A percentile compares a stretch with the other conserved stretches of the same genome.
These are phyloP conservation scores for Neonectria coccinea DNA, from an alignment of 2,329 filamentous ascomycete genomes.

Conservation along the genomic window DNA sequence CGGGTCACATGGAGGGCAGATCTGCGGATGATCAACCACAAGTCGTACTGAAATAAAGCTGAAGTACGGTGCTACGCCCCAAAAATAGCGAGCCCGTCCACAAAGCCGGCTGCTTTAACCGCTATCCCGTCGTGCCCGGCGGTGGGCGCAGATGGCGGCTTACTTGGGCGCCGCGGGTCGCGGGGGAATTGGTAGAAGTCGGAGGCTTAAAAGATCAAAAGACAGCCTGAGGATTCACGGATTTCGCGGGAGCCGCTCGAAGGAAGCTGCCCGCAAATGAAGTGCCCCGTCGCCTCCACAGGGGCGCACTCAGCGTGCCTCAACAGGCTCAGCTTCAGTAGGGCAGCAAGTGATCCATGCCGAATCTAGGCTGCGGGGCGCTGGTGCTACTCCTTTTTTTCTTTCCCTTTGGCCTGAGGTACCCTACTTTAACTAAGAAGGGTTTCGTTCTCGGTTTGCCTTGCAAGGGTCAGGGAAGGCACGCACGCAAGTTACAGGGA, in stretches of 20 bases:
- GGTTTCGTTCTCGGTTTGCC: conserved; percentile 7
- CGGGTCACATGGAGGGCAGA: background rate
- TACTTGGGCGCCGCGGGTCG: conserved; percentile 1
- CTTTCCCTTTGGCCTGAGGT: conserved; percentile 9
- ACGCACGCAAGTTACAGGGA: conserved; percentile 23
- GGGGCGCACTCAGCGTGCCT: conserved; percentile 4
- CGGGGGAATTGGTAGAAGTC: background rate
- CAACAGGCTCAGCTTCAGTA: conserved; percentile 4
- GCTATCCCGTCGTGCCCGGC: background rate
- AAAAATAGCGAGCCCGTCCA: conserved; percentile 16
- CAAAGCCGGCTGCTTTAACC: conserved; percentile 22
- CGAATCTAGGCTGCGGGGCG: conserved; percentile 7
- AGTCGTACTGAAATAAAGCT: conserved; percentile 7
- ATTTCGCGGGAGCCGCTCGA: background rate
- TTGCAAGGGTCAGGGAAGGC: conserved; percentile 15
- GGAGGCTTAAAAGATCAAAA: conserved; percentile 3
- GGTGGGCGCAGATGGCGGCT: conserved; percentile 9
- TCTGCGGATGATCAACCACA: background rate
- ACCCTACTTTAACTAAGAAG: background rate
- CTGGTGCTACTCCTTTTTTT: conserved; percentile 20
- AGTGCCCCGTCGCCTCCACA: conserved; percentile 7
- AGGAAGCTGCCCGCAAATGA: conserved; percentile 15
- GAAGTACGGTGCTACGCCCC: conserved; percentile 7
- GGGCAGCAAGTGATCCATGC: conserved; percentile 18
- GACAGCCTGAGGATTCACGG: background rate